Evolutionary conservation across 2,329 filamentous ascomycete genomes (phyloP).

Genomic region (Colletotrichum agaves): DNA sequence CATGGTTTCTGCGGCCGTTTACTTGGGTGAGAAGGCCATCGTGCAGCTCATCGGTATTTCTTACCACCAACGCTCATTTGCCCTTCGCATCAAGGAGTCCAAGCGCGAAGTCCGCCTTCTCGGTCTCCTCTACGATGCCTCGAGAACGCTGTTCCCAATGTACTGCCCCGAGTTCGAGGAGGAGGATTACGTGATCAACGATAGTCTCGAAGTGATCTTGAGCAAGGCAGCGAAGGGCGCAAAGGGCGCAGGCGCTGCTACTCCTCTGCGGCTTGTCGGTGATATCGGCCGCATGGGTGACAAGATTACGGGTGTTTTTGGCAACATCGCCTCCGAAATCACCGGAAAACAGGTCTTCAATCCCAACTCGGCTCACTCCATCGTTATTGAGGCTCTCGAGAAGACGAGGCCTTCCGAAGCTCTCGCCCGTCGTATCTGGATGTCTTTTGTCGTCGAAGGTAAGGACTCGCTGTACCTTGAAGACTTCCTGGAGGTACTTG

Average conservation of each 20-base stretch:
- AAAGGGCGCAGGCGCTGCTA: constrained; percentile 68
- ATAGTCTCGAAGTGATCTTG: constrained; percentile 78
- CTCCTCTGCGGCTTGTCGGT: constrained; percentile 82
- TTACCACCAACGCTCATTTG: constrained; percentile 87
- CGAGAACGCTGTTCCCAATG: constrained; percentile 86
- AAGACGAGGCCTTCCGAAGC: constrained; percentile 87
- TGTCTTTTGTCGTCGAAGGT: constrained; percentile 96
- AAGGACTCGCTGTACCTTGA: constrained; percentile 81
- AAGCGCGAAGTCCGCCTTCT: constrained; percentile 88
- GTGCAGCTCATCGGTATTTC: constrained; percentile 87
- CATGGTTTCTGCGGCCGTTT: constrained; percentile 75
- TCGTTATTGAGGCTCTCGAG: constrained; percentile 90
- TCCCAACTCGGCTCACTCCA: constrained; percentile 86
- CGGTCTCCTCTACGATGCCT: constrained; percentile 89
- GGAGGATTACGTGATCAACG: constrained; percentile 92
- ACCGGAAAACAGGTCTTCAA: constrained; percentile 97
- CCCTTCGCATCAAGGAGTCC: constrained; percentile 85
- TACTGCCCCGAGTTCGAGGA: constrained; percentile 92
- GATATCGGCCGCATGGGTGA: constrained; percentile 86
- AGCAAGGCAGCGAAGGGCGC: constrained; percentile 59
- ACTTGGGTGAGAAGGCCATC: constrained; percentile 80
- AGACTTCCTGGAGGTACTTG: constrained; percentile 89
- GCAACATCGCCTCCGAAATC: constrained; percentile 92
- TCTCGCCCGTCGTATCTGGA: constrained; percentile 94
- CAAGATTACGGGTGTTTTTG: constrained; percentile 92